Base-by-base conservation (phyloP, 2,329 filamentous ascomycete species). In the Ceratocystis variospora region DNA sequence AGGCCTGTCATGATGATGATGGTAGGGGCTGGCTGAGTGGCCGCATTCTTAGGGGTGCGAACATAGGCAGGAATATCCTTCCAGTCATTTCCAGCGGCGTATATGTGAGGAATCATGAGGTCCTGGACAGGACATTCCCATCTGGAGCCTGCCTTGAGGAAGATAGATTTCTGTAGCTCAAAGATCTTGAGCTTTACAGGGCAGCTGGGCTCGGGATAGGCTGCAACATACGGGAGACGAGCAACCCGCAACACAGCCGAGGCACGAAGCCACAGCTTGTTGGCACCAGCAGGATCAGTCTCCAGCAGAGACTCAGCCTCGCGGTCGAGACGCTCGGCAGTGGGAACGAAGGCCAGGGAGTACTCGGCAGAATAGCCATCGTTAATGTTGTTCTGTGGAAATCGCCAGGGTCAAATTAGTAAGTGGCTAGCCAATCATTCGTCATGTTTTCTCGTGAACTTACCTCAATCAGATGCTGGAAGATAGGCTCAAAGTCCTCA, bases 231-330 rank as follows among this genome's bases (percentile, higher is more conserved):
- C 2, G 88, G 87, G 72, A 91, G 90, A 17, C 88, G 81, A 0
- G 86, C 80, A 70, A 91, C 90, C 64, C 88, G 81, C 74, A 88
- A 86, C n/a, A 90, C 79, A 31, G 86, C 84, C 25, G 87, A 87
- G 4, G 86, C 86, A 25, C 87, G 83, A n/a, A 89, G 79, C 73
- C 86, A 89, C 19, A 87, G 78, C 45, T 81, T 81, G 3, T 81
- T 82, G 0, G 87, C 86, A 53, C 79, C 78, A 48, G 78, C 77
- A 3, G 72, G 73, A 66, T 86, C 77, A 33, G 79, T 81, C 1
- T 75, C 73, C 7, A 75, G 71, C 48, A 81, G 75, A 0, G 80
- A 80, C 68, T 82, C 78, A 19, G 81, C 87, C 50, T 79, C 74
- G 1, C 72, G 70, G 5, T 80, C 78, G 15, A 91, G 79, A 1